Evolutionary conservation across 495 filamentous ascomycete genomes (phyloP), one percentile per base, ranked within the genome.

Genomic region (Xylaria palmicola): DNA sequence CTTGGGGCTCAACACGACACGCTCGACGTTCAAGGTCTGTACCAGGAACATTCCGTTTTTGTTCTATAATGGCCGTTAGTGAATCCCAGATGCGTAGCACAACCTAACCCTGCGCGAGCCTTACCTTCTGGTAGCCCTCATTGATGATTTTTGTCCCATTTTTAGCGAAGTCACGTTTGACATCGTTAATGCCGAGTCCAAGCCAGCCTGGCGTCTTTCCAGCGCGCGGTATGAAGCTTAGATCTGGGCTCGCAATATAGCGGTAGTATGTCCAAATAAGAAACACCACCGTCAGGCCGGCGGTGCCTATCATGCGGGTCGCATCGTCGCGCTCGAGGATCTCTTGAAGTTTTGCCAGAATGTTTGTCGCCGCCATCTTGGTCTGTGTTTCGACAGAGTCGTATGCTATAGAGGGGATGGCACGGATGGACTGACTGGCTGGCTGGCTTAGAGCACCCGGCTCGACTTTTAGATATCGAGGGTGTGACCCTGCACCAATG

Each of bases 1-100:
- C 56, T 57, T 59, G 24, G 62, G 62, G 48, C 62, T 63, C 62
- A 63, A 53, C 37, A 63, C 62, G 13, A 63, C 62, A 40, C 62
- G 54, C 30, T 63, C 62, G 26, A 59, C 62, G 22, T 63, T 63
- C 54, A 63, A 17, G 1, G 62, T 63, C 32, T 63, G 62, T 27
- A 63, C 62, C 56, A 57, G 24, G 30, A 63, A 63, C 62, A 63
- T 63, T 22, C 53, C 48, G 34, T 59, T 53, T 12, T 60, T 63
- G 22, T 63, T 63, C 62, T 63, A 4, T n/a, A 29, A 4, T 4
- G 10, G 36, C 7, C 15, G 59, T 61, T 48, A 61, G 49, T 24
- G 0, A 12, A 45, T 26, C 9, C n/a, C 30, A 15, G 19, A 17
- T 37, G 4, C 13, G 13, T n/a, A n/a, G n/a, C n/a, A n/a, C 50